Base-by-base conservation (phyloP, 306 rosid genomes). In the Oxytropis ochrocephala region DNA sequence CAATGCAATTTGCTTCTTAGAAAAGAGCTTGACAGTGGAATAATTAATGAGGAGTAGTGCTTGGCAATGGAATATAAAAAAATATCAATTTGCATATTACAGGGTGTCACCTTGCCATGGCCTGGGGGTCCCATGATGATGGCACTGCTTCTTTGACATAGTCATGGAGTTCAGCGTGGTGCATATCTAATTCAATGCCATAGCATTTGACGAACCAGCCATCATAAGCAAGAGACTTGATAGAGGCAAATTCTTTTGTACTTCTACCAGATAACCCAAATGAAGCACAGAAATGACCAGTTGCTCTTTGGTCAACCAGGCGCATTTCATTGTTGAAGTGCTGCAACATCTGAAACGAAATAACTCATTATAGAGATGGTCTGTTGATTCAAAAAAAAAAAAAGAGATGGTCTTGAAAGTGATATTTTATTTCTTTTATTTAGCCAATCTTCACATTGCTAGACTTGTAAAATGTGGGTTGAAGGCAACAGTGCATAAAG, bases 121-220 rank as follows among this genome's bases (percentile, higher is more conserved):
- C 75, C 57, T 61, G 76, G 52, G 96, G 90, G 58, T 91, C 96
- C 97, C 97, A 91, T 19, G 83, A 67, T 5, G 94, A 79, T 14
- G 97, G 97, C 72, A 91, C 96, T 2, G 85, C 91, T 70, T 87
- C 90, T 79, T 79, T 87, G 64, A 91, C 90, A 56, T 81, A 74
- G 55, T 87, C 86, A 18, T 66, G 38, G 30, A 89, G 86, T 60
- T 83, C 80, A 83, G 79, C 82, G 51, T 85, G 90, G 50, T 89
- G 76, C 72, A 76, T 91, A 48, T 89, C 94, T 67, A 89, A 76
- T 42, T 91, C 97, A 71, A 91, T 73, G 3, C 90, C 79, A 54
- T 91, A 91, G 62, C 86, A 89, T 38, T 89, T 87, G 82, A 89
- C 85, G 87, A 89, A 87, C 72, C 89, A 87, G 11, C 96, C 97